Conservation (phyloP, 2,329 filamentous ascomycete species). For the Biscogniauxia mediterranea region DNA sequence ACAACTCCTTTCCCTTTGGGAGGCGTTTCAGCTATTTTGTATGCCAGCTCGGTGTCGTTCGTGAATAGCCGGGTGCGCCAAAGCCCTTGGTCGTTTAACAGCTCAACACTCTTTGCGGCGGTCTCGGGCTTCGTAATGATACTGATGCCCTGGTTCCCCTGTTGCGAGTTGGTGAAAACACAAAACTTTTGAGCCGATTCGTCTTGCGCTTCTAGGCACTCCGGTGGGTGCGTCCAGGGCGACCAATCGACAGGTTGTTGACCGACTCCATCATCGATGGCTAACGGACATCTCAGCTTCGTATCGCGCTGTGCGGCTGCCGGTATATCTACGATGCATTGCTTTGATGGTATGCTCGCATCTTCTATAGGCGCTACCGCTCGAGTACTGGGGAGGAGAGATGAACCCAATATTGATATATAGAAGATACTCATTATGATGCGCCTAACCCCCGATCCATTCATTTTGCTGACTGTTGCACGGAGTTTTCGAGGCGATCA, state of each 20-base stretch:
- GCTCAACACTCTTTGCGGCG: slow-evolving; percentile 29
- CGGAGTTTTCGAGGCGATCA: neutral
- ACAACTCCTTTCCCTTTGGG: slow-evolving; percentile 36
- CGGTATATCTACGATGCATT: slow-evolving; percentile 22
- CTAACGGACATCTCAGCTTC: slow-evolving; percentile 19
- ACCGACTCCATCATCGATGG: slow-evolving; percentile 19
- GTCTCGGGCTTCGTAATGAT: slow-evolving; percentile 36
- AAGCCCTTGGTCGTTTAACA: slow-evolving; percentile 29
- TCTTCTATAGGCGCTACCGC: neutral
- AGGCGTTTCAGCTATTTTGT: slow-evolving; percentile 29
- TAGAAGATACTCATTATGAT: neutral
- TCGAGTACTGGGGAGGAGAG: neutral
- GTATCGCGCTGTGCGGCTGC: slow-evolving; percentile 11
- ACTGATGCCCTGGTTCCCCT: slow-evolving; percentile 33
- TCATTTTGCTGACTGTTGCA: neutral
- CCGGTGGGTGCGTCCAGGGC: slow-evolving; percentile 26
- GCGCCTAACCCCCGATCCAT: neutral
- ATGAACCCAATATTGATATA: neutral
- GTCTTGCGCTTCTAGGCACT: slow-evolving; percentile 17
- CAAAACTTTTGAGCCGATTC: slow-evolving; percentile 21
- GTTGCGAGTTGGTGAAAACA: slow-evolving; percentile 26
- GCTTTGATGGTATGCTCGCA: neutral
- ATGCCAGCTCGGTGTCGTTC: slow-evolving; percentile 16
- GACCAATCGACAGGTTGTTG: slow-evolving; percentile 24
- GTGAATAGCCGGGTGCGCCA: slow-evolving; percentile 11